Percentiles rank a stretch among this genome's conserved stretches.
These are phyloP conservation scores for Starmerella stellata DNA, from an alignment of 805 yeast species.

Conservation along the genomic window DNA sequence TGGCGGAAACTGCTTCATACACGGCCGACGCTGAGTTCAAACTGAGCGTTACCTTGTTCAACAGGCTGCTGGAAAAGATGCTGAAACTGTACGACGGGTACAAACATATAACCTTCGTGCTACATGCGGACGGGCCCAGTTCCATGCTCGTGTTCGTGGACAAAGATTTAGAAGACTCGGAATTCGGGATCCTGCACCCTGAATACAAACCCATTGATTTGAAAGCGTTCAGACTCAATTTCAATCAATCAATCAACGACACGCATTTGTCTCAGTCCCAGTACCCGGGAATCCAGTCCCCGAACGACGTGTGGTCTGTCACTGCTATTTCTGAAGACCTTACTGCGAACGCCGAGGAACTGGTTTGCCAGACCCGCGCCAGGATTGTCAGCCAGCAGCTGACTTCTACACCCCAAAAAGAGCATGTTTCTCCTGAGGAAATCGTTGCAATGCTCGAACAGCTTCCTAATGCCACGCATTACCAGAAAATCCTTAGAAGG, in stretches of 20 bases:
- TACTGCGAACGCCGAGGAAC: neutral
- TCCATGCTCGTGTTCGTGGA: conserved; percentile 16
- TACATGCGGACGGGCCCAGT: conserved; percentile 16
- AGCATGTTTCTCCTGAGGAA: conserved; percentile 15
- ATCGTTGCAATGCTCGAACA: conserved; percentile 15
- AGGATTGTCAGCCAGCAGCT: conserved; percentile 18
- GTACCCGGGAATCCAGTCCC: conserved; percentile 19
- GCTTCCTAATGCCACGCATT: conserved; percentile 18
- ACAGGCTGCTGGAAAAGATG: conserved; percentile 28
- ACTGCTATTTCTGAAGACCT: conserved; percentile 17
- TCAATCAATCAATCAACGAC: conserved; percentile 16
- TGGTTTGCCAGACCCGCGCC: conserved; percentile 19
- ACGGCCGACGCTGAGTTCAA: conserved; percentile 57
- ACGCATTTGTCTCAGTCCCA: conserved; percentile 15
- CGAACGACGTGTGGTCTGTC: conserved; percentile 24
- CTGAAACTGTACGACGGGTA: conserved; percentile 10
- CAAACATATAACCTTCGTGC: conserved; percentile 14
- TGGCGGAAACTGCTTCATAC: conserved; percentile 24
- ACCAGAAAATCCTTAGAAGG: conserved; percentile 19
- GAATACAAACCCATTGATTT: conserved; percentile 7
- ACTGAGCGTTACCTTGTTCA: conserved; percentile 37
- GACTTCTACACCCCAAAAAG: conserved; percentile 18
- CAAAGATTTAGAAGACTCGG: neutral
- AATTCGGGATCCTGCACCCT: neutral
- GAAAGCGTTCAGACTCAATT: conserved; percentile 13